Evolutionary conservation across 2,329 filamentous ascomycete species (phyloP).

Genomic region (Verticillium klebahnii): DNA sequence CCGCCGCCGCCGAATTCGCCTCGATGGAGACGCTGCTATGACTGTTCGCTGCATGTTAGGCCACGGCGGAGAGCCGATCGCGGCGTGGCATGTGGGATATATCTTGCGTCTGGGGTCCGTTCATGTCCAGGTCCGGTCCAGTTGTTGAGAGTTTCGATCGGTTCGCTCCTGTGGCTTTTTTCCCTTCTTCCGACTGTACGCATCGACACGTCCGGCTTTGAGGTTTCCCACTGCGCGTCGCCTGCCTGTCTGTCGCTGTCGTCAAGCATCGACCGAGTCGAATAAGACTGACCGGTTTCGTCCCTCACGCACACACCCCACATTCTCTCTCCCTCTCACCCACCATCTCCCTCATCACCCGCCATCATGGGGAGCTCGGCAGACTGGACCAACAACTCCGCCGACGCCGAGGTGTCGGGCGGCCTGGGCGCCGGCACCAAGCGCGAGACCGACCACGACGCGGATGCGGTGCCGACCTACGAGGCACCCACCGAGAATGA

Average conservation of each 20-base stretch:
- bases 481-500: background rate
- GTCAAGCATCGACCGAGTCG: too few relatives aligned
- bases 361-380: slow-evolving; percentile 7
- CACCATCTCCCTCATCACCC: too few relatives aligned
- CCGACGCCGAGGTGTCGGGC: background rate
- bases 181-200: too few relatives aligned
- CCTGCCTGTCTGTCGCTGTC: too few relatives aligned
- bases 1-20: background rate
- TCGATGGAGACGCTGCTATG: background rate
- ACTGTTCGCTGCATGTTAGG: background rate
- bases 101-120: background rate
- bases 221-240: too few relatives aligned
- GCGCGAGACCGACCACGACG: background rate
- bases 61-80: background rate
- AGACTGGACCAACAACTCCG: slow-evolving; percentile 2
- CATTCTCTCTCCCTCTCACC: background rate
- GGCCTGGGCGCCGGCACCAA: background rate
- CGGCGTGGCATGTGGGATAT: background rate
- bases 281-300: too few relatives aligned
- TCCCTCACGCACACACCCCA: background rate
- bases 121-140: background rate
- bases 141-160: background rate
- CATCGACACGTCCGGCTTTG: too few relatives aligned
- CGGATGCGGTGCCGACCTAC: background rate
- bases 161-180: background rate